phyloP scores from a whole-genome alignment of 352 stramenopile species.

The Pythium utonaiense region DNA sequence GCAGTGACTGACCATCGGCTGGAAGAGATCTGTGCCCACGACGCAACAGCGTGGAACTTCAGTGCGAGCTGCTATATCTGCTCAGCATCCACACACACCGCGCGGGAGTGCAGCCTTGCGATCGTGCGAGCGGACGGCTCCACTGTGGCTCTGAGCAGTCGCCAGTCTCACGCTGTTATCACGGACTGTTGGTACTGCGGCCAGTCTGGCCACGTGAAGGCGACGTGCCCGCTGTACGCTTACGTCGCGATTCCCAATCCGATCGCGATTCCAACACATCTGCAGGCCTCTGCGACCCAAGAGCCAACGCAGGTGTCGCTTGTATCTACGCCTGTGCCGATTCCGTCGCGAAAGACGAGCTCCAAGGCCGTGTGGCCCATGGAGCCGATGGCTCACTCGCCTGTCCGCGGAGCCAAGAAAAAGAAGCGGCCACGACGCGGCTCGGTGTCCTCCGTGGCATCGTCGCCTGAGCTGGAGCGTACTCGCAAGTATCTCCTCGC shows the following conservation, averaged over 20 bases:
- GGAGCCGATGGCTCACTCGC: conserved; percentile 11
- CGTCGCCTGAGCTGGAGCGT: conserved; percentile 26
- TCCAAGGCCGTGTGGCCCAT: conserved; percentile 3
- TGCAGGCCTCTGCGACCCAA: background rate
- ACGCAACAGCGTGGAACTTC: conserved; percentile 47
- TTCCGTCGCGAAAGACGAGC: background rate
- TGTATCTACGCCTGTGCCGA: conserved; percentile 9
- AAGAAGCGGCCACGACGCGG: conserved; percentile 60
- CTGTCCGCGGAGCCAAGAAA: conserved; percentile 39
- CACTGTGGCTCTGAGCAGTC: conserved; percentile 7
- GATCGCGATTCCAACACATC: background rate
- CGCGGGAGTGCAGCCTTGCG: conserved; percentile 51
- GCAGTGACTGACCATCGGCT: conserved; percentile 40
- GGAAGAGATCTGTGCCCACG: conserved; percentile 45
- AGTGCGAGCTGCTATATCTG: conserved; percentile 70
- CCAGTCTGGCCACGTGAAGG: conserved; percentile 67
- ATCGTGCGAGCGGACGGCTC: conserved; percentile 15
- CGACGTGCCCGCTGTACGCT: conserved; percentile 54
- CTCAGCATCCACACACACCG: conserved; percentile 36
- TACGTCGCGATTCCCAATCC: conserved; percentile 19
- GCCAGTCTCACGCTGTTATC: conserved; percentile 4
- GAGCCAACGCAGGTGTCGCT: background rate
- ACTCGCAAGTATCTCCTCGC: conserved; percentile 25
- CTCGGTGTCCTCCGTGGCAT: conserved; percentile 32
- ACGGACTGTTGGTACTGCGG: conserved; percentile 81